phyloP scores from a whole-genome alignment of 2,329 filamentous ascomycete species.

The Xenosphaeropsis pyriputrescens region DNA sequence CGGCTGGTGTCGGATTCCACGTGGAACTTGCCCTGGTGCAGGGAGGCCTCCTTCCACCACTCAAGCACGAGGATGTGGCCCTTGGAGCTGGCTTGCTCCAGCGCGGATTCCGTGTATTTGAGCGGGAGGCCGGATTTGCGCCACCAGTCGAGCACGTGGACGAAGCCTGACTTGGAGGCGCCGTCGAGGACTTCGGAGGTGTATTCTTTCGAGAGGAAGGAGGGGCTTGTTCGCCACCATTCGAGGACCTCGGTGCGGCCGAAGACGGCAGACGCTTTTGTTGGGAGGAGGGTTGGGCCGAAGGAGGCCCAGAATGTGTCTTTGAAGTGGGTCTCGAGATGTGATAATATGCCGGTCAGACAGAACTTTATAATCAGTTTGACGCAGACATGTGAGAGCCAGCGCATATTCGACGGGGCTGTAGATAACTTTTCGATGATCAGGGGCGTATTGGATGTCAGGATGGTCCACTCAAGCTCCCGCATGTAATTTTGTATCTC shows the following conservation, averaged over 20 bases:
- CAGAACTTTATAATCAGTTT: constrained; percentile 88
- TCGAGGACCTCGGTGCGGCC: constrained; percentile 73
- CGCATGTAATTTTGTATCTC: constrained; percentile 59
- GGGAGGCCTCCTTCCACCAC: constrained; percentile 74
- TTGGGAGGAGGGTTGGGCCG: constrained; percentile 66
- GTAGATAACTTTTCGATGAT: constrained; percentile 62
- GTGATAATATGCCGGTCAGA: constrained; percentile 63
- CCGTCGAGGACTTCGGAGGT: constrained; percentile 63
- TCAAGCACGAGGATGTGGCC: constrained; percentile 77
- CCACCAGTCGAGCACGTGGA: constrained; percentile 87
- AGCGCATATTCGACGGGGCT: constrained; percentile 53
- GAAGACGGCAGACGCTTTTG: constrained; percentile 78
- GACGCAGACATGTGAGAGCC: constrained; percentile 67
- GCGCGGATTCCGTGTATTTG: constrained; percentile 72
- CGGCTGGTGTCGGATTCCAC: constrained; percentile 22
- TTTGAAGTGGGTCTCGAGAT: constrained; percentile 48
- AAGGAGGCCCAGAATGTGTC: constrained; percentile 81
- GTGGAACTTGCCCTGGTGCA: constrained; percentile 35
- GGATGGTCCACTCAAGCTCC: constrained; percentile 72
- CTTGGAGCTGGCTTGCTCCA: constrained; percentile 76
- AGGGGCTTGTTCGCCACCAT: constrained; percentile 78
- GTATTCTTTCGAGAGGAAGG: constrained; percentile 77
- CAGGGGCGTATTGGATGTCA: constrained; percentile 54
- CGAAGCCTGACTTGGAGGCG: constrained; percentile 72
- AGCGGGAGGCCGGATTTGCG: constrained; percentile 64